Evolutionary conservation across 2,329 filamentous ascomycete species (phyloP), one percentile per base, ranked within the genome.

Genomic region (Talaromyces albobiverticillius): DNA sequence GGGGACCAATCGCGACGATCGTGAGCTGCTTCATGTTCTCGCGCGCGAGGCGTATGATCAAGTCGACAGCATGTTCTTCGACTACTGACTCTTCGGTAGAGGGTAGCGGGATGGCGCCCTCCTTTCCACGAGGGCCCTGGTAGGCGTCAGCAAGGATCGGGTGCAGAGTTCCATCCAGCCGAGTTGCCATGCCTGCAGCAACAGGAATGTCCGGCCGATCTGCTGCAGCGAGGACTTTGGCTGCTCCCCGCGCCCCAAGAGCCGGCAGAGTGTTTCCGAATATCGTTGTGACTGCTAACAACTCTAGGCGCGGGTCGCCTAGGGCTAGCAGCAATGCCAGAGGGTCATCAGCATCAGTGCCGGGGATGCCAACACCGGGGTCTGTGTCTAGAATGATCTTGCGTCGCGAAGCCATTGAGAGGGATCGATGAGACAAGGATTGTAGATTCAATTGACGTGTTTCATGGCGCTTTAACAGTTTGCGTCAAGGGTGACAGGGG

Each of bases 321-420:
- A 43, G 20, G 20, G 41, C 41, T 43, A 43, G 9, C 41, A 43
- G 41, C 20, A 43, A 25, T 20, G 20, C 41, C 41, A 43, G 22
- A 43, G 41, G 41, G 41, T 43, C 41, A 18, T 43, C 41, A 25
- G 41, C 41, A 43, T 43, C 41, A 43, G 41, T 43, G 41, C 41
- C 41, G 41, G 41, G 41, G 41, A 43, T 43, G 41, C 41, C 41
- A 13, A 43, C 41, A 18, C 20, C 41, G 25, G 41, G 41, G 41
- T 43, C 41, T 43, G 41, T 43, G 41, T 43, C 41, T 3, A 43
- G 41, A 11, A 43, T 43, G 41, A 43, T 43, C 4, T 23, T 43
- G 41, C 3, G 41, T 2, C 18, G 41, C 13, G 41, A 43, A 43
- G 16, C 1, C 41, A 43, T 43, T 43, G 20, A 18, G 20, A 6